Evolutionary conservation across 495 filamentous ascomycete genomes (phyloP), one percentile per base, ranked within the genome.

Genomic region (Copromyces sp.): DNA sequence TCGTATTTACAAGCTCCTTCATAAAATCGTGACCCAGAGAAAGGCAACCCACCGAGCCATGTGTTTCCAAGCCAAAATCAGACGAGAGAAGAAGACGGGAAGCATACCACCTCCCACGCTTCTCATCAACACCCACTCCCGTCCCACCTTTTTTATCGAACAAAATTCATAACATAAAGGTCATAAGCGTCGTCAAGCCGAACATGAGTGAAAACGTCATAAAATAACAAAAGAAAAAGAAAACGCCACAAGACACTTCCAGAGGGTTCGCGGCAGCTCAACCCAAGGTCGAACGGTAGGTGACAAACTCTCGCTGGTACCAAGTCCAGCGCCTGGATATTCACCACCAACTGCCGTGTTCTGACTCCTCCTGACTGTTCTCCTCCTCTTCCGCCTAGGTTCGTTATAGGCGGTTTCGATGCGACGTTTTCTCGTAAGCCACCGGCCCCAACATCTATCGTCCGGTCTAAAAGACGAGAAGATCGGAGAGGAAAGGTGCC

Each of bases 21-120:
- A 65, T 71, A 40, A 71, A 47, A 24, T 61, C 53, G 53, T 42
- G 9, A 17, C 38, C 70, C 29, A 20, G 59, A 69, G 41, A 74
- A 71, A 68, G 72, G 75, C 75, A 79, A 35, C 53, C 29, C 53
- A 65, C 53, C 53, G 53, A 65, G 53, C 53, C 53, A 65, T 65
- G 14, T 65, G 79, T 81, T 82, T 80, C 77, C 75, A 77, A 76
- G 74, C 73, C 80, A 74, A 82, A 79, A 76, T 81, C 75, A 80
- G 76, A 80, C 81, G 81, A 81, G 81, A 77, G 78, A 74, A 76
- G 78, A 76, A 77, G 73, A 24, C 24, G 24, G 24, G 24, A 80
- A 79, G 79, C 78, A 78, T 71, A 47, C 69, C 73, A 71, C 59
- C 47, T 69, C 73, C 73, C 29, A 35, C 53, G 53, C 53, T 65